These are phyloP conservation scores for Syncephalastrum monosporum DNA, from an alignment of 371 early-diverging fungal species.

Conservation along the genomic window DNA sequence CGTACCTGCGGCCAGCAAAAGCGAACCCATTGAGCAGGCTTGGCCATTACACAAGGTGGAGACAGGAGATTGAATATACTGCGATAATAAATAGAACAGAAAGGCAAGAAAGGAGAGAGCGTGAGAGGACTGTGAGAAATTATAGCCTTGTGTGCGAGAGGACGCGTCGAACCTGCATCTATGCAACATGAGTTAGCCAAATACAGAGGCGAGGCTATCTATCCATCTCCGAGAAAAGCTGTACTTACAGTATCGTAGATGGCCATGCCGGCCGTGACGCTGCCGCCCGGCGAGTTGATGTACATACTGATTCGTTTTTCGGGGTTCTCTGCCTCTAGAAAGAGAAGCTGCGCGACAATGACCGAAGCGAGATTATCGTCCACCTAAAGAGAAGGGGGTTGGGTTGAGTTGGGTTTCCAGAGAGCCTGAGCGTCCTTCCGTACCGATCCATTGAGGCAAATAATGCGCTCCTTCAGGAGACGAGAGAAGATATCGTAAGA, in stretches of 20 bases:
- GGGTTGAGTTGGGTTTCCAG: background rate
- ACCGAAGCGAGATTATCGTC: constrained; percentile 82
- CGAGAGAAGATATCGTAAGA: constrained; percentile 97
- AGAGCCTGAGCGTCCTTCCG: constrained; percentile 2
- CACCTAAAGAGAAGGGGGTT: constrained; percentile 45
- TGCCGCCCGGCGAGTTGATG: constrained; percentile 96
- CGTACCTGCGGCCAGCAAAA: constrained; percentile 84
- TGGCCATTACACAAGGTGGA: constrained; percentile 95
- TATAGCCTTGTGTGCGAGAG: too few relatives aligned
- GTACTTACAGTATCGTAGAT: constrained; percentile 83
- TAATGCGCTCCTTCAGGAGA: constrained; percentile 93
- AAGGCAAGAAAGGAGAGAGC: constrained; percentile 9
- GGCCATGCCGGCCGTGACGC: constrained; percentile 95
- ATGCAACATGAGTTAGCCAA: too few relatives aligned
- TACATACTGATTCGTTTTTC: constrained; percentile 92
- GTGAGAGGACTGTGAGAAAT: constrained; percentile 2
- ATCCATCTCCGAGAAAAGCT: background rate
- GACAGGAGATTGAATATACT: constrained; percentile 93
- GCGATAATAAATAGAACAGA: constrained; percentile 14
- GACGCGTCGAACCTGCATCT: too few relatives aligned
- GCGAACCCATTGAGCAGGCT: constrained; percentile 97
- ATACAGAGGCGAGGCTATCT: too few relatives aligned
- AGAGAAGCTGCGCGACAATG: constrained; percentile 92
- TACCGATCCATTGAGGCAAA: constrained; percentile 91
- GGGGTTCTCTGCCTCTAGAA: constrained; percentile 93